Conservation (phyloP, 306 rosid species). For the Astragalus membranaceus region DNA sequence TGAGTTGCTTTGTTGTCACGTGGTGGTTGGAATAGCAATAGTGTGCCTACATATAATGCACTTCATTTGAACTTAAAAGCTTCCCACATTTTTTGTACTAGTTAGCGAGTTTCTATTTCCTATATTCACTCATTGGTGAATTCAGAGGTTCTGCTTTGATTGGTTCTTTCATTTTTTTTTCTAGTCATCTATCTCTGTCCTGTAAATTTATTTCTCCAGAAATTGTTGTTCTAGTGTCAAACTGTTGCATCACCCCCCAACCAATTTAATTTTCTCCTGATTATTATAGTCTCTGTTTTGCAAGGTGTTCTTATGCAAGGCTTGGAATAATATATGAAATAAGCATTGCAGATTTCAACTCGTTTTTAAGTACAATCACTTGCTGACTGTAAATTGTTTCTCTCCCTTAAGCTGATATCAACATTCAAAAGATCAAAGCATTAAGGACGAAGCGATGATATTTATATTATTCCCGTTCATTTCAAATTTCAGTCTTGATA, state of each 20-base stretch:
- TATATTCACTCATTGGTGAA: not conserved
- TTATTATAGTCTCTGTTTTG: not conserved
- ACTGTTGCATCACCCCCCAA: not conserved
- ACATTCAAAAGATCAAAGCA: not conserved
- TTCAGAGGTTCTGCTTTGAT: not conserved
- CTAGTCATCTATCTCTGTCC: not conserved
- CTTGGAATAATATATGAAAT: not conserved
- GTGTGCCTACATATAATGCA: not conserved
- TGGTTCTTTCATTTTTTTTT: not conserved
- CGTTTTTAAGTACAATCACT: not conserved
- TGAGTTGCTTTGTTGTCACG: not conserved
- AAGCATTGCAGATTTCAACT: not conserved
- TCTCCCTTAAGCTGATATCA: not conserved
- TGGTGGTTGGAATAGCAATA: not conserved
- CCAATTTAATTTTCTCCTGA: not conserved
- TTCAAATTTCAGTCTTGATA: not conserved
- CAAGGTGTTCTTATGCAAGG: not conserved
- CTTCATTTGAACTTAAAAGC: not conserved
- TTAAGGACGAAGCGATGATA: not conserved
- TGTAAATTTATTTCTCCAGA: not conserved
- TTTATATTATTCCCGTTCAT: not conserved
- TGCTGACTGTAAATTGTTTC: not conserved
- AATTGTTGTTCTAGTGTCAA: not conserved
- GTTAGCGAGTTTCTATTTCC: not conserved
- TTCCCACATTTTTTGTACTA: not conserved